Percentiles rank a stretch among this genome's conserved stretches.
These are phyloP conservation scores for Candolleomyces efflorescens DNA, from an alignment of 768 basidiomycete species.

Conservation along the genomic window DNA sequence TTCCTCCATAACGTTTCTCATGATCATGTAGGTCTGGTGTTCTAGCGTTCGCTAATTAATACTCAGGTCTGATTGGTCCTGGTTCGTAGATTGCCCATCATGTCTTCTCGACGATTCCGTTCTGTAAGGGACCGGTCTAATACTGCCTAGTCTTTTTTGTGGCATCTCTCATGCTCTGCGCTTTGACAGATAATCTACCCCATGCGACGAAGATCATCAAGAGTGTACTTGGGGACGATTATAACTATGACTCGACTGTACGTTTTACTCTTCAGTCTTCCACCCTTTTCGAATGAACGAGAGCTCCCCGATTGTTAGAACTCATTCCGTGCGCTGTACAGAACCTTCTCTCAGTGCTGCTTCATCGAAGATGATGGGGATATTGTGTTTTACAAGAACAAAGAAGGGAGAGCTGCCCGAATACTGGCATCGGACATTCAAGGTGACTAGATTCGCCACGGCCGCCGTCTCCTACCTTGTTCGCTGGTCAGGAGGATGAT, in stretches of 20 bases:
- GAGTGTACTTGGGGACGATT: slow-evolving; percentile 49
- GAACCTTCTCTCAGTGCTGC: slow-evolving; percentile 55
- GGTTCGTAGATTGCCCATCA: slow-evolving; percentile 51
- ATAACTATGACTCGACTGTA: slow-evolving; percentile 60
- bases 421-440: slow-evolving; percentile 6
- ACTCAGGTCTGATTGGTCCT: not conserved
- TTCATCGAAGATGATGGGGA: slow-evolving; percentile 63
- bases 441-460: no score
- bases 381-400: slow-evolving; percentile 60
- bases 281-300: no score
- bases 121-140: slow-evolving; percentile 28
- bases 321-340: slow-evolving; percentile 54
- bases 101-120: slow-evolving; percentile 56
- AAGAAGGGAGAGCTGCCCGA: slow-evolving; percentile 38
- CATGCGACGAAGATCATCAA: slow-evolving; percentile 51
- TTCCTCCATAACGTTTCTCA: slow-evolving; percentile 57
- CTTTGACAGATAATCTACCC: slow-evolving; percentile 51
- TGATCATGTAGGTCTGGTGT: slow-evolving; percentile 33
- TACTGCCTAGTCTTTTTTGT: not conserved
- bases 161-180: not conserved
- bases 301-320: slow-evolving; percentile 28
- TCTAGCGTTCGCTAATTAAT: slow-evolving; percentile 15
- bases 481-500: not conserved
- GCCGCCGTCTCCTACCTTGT: not conserved
- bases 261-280: slow-evolving; percentile 9